Base-by-base conservation (phyloP, 2,329 filamentous ascomycete genomes). In the Pochonia chlamydosporia region DNA sequence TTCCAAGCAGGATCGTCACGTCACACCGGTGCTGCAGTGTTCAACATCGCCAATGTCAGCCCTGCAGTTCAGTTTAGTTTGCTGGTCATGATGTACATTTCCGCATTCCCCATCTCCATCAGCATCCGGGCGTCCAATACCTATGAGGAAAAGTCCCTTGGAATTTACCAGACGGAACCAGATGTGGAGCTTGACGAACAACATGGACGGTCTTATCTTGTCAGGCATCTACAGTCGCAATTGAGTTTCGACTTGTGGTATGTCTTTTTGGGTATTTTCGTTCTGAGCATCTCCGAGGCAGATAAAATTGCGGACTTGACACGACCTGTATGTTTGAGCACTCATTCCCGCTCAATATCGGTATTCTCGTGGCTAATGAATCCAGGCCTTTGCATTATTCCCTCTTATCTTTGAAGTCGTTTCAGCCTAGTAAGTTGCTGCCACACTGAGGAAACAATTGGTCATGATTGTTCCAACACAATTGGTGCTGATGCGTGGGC, bases 21-120 rank as follows among this genome's bases (percentile, higher is more conserved):
- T 52, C 78, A 58, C 65, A 69, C 61, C 59, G 78, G 50, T 63
- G 78, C 56, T 62, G 70, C 68, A 63, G 77, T 63, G 56, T 79
- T 81, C 26, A 59, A 67, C 20, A 67, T 81, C 8, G 60, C 74
- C 3, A 59, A 58, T 1, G 66, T 81, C 3, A 76, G 73, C 35
- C 75, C 79, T 5, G 73, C 70, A 3, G 70, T 81, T 0, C 79
- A 81, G 49, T 71, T 82, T 30, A 72, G 79, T 30, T 76, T 81
- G 48, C 66, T 83, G 0, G 70, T 80, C 39, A 83, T 84, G 80
- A 84, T 84, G 80, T 84, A 82, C 61, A 81, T 84, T 40, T 74
- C 75, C 6, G 73, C 78, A 4, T 81, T 79, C 49, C 80, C 81
- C 0, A 76, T 82, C 25, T 78, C 78, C 13, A 79, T 84, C 45